A percentile compares a stretch with the other conserved stretches of the same genome.
Conservation (phyloP, 129 eudicot genomes). For the Cynara cardunculus region DNA sequence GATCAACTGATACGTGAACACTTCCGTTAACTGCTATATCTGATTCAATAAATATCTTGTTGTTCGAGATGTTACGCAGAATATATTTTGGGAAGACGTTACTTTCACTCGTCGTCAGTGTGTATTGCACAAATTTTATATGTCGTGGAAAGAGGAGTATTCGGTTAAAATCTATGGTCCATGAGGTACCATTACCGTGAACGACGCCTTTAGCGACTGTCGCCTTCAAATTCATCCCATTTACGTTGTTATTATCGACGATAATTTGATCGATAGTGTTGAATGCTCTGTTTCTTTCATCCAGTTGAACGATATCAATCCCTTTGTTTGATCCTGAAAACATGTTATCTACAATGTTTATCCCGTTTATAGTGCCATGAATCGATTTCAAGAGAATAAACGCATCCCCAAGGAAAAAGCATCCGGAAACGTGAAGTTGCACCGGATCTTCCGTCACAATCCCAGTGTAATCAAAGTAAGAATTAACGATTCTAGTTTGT, state of each 20-base stretch:
- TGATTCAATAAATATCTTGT: slow-evolving; percentile 58
- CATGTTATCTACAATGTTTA: slow-evolving; percentile 78
- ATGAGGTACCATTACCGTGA: slow-evolving; percentile 51
- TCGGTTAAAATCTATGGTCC: slow-evolving; percentile 54
- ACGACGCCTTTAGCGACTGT: slow-evolving; percentile 49
- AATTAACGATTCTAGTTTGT: slow-evolving; percentile 74
- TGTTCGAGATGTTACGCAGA: slow-evolving; percentile 53
- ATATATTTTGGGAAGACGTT: slow-evolving; percentile 55
- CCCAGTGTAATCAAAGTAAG: slow-evolving; percentile 76
- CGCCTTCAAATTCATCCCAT: slow-evolving; percentile 65
- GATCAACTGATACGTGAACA: slow-evolving; percentile 62
- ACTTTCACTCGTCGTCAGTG: slow-evolving; percentile 38
- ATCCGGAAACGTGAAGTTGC: slow-evolving; percentile 59
- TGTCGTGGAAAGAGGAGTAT: slow-evolving; percentile 54
- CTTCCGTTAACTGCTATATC: slow-evolving; percentile 43
- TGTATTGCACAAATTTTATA: slow-evolving; percentile 56
- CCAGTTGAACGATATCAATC: slow-evolving; percentile 62
- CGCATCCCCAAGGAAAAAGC: slow-evolving; percentile 87
- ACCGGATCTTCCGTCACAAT: slow-evolving; percentile 88
- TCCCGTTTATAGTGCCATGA: slow-evolving; percentile 53
- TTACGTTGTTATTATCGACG: slow-evolving; percentile 50
- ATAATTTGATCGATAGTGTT: slow-evolving; percentile 63
- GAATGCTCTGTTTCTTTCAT: slow-evolving; percentile 43
- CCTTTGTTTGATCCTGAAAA: slow-evolving; percentile 66
- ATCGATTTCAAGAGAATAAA: slow-evolving; percentile 55